Evolutionary conservation across 2,329 filamentous ascomycete species (phyloP), one percentile per base, ranked within the genome.

Genomic region (Ceratocystis papillata): DNA sequence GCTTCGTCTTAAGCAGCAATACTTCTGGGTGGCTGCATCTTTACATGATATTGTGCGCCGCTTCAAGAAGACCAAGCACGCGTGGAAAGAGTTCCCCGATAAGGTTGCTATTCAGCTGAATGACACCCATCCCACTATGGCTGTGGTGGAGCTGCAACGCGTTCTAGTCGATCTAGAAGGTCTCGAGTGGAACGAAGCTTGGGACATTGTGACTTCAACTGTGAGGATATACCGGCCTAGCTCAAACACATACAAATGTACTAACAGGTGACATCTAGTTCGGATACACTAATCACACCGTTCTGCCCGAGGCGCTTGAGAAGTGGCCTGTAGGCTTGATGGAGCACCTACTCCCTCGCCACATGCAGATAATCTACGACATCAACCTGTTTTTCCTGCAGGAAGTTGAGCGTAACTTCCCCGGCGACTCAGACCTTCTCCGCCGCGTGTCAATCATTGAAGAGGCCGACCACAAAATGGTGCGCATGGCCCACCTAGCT

Each of bases 21-120:
- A 99, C 81, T 99, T 99, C 79, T 99, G 94, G 94, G 96, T 96
- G 73, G 92, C 94, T 64, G 94, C 94, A 17, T 99, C 94, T 17
- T 82, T 99, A 3, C 90, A 90, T 73, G 94, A 99, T 73, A 99
- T 99, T 74, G 88, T 99, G 68, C 89, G 94, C 67, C 87, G 94
- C 67, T 99, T 97, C 85, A 99, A 97, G 82, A 99, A 97, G 83
- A 86, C 90, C 20, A 91, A 90, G 79, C 87, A 93, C 69, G 79
- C 87, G 6, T 99, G 94, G 94, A 87, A 78, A 70, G 89, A 96
- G 73, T 99, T 99, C 77, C 82, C 93, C 57, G 93, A 95, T 62
- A 91, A 96, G 75, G 88, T 97, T 68, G 94, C 94, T 53, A 97
- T 99, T 70, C 94, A 99, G 77, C 85, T 99, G 69, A 99, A 99